Conservation (phyloP, 2,329 filamentous ascomycete species). For the Tolypocladium nubicola region DNA sequence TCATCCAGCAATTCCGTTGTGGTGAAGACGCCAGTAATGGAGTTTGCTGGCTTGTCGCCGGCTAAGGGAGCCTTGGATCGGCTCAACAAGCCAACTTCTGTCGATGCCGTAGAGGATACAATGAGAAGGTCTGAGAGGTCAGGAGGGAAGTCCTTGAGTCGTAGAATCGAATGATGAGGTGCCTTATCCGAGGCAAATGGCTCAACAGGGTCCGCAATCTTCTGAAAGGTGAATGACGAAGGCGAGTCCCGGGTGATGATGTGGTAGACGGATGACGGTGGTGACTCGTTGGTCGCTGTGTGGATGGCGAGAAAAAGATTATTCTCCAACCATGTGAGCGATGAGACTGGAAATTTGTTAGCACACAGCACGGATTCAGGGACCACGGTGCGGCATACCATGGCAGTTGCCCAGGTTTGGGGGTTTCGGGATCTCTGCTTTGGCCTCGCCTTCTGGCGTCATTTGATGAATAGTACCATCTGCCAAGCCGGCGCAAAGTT, state of each 20-base stretch:
- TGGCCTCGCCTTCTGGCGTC: conserved; percentile 67
- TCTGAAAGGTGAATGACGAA: conserved; percentile 59
- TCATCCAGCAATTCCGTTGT: conserved; percentile 65
- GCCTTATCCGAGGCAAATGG: conserved; percentile 56
- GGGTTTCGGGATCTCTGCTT: conserved; percentile 70
- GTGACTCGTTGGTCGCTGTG: conserved; percentile 49
- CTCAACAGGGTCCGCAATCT: conserved; percentile 62
- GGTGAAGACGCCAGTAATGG: conserved; percentile 59
- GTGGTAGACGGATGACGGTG: conserved; percentile 62
- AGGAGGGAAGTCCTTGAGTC: conserved; percentile 72
- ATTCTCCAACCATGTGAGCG: conserved; percentile 81
- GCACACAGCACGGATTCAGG: background rate
- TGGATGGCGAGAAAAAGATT: conserved; percentile 74
- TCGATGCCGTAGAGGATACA: conserved; percentile 67
- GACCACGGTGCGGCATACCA: conserved; percentile 38
- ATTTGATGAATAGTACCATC: conserved; percentile 77
- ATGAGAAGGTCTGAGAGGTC: conserved; percentile 73
- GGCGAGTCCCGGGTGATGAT: conserved; percentile 58
- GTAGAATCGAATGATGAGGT: conserved; percentile 67
- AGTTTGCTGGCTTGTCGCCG: conserved; percentile 45
- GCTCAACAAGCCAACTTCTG: conserved; percentile 70
- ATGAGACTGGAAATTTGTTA: conserved; percentile 47
- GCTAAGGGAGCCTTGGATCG: conserved; percentile 60
- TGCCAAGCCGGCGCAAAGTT: conserved; percentile 74
- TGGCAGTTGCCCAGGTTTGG: conserved; percentile 56